phyloP scores from a whole-genome alignment of 148 eudicot species.

The Amaranthus cruentus region DNA sequence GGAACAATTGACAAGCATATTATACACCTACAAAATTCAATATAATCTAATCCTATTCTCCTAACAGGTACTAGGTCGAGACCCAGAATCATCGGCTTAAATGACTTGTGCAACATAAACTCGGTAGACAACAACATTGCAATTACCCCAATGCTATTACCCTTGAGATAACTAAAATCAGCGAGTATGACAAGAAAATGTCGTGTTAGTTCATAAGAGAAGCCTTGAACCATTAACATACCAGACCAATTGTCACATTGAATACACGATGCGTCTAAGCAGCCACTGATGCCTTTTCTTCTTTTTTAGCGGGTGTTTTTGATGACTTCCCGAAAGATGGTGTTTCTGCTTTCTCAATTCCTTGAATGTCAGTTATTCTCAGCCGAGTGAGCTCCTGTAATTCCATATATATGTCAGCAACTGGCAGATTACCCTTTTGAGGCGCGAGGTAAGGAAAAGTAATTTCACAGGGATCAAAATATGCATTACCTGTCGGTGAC shows the following conservation, averaged over 20 bases:
- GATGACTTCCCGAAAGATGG: constrained; percentile 30
- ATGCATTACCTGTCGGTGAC: constrained; percentile 84
- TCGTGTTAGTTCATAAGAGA: background rate
- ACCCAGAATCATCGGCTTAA: background rate
- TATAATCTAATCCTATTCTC: constrained; percentile 8
- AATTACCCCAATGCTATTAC: too few relatives aligned
- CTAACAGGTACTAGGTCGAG: constrained; percentile 13
- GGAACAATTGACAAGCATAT: constrained; percentile 16
- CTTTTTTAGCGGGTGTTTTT: constrained; percentile 37
- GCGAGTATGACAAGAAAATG: background rate
- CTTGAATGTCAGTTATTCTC: constrained; percentile 82
- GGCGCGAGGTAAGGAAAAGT: background rate
- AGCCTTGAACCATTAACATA: constrained; percentile 9
- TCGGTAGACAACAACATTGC: background rate
- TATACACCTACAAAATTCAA: constrained; percentile 21
- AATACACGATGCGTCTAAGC: constrained; percentile 28
- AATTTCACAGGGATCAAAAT: constrained; percentile 3
- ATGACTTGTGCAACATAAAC: constrained; percentile 13
- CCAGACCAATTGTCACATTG: background rate
- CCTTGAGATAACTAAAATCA: too few relatives aligned
- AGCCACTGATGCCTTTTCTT: constrained; percentile 46
- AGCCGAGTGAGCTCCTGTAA: constrained; percentile 80
- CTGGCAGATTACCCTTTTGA: background rate
- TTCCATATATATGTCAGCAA: constrained; percentile 13
- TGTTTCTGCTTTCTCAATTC: constrained; percentile 67